Percentiles rank a stretch among this genome's conserved stretches.
phyloP scores from a whole-genome alignment of 2,329 filamentous ascomycete species.

The Penicillium sp. region DNA sequence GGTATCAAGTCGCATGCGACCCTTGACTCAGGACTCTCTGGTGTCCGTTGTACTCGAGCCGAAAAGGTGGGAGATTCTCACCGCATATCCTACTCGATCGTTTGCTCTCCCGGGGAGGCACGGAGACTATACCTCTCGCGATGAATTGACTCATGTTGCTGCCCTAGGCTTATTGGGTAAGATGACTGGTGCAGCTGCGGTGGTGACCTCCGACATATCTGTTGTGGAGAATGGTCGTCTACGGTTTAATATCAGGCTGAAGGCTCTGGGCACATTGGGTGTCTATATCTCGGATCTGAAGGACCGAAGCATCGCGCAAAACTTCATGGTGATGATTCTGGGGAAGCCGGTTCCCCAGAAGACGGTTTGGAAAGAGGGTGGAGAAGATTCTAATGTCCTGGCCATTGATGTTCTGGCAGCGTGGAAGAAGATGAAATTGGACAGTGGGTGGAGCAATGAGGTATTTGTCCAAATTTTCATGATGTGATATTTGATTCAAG shows the following conservation, averaged over 20 bases:
- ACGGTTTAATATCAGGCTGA: slow-evolving; percentile 68
- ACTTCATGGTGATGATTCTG: slow-evolving; percentile 74
- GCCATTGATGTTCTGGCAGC: slow-evolving; percentile 75
- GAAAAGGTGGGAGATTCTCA: slow-evolving; percentile 78
- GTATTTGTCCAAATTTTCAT: slow-evolving; percentile 67
- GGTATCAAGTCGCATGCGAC: slow-evolving; percentile 49
- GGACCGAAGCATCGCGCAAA: slow-evolving; percentile 58
- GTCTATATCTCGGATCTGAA: slow-evolving; percentile 75
- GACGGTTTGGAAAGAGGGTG: slow-evolving; percentile 58
- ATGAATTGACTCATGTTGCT: slow-evolving; percentile 52
- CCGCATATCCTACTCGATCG: slow-evolving; percentile 66
- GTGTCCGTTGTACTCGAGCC: slow-evolving; percentile 64
- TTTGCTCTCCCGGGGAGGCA: slow-evolving; percentile 47
- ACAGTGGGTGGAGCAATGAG: slow-evolving; percentile 78
- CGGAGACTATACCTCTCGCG: slow-evolving; percentile 40
- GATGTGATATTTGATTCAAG: slow-evolving; percentile 13
- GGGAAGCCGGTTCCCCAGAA: slow-evolving; percentile 68
- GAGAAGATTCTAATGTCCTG: slow-evolving; percentile 60
- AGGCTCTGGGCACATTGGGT: slow-evolving; percentile 72
- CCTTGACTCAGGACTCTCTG: slow-evolving; percentile 44
- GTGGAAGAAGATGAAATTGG: slow-evolving; percentile 72
- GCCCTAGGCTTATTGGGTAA: slow-evolving; percentile 79
- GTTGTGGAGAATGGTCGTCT: slow-evolving; percentile 62
- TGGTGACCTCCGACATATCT: slow-evolving; percentile 63
- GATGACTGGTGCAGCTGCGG: slow-evolving; percentile 84